Percentiles rank a stretch among this genome's conserved stretches.
phyloP scores from a whole-genome alignment of 148 eudicot genomes.

The Oxyria digyna region DNA sequence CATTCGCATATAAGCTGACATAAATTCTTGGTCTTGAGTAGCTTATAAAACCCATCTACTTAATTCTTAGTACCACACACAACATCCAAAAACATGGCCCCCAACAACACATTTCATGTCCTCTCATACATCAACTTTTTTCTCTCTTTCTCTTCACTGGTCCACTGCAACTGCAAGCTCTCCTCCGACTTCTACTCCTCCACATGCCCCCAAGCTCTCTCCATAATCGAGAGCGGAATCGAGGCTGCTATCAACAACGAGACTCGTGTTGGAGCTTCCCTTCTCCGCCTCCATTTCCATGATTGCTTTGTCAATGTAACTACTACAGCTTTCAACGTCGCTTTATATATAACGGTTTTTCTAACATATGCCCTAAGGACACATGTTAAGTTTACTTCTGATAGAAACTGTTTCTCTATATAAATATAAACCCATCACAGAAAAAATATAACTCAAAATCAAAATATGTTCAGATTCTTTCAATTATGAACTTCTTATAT shows the following conservation, averaged over 20 bases:
- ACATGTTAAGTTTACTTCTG: no score
- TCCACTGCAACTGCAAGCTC: background rate
- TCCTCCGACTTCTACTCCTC: constrained; percentile 7
- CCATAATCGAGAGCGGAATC: constrained; percentile 14
- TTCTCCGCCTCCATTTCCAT: constrained; percentile 51
- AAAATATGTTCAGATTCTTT: no score
- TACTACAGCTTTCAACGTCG: background rate
- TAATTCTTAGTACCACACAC: background rate
- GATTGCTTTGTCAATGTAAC: constrained; percentile 53
- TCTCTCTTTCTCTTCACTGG: background rate
- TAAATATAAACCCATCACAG: no score
- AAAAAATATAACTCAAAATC: no score
- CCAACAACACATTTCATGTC: background rate
- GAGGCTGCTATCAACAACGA: constrained; percentile 22
- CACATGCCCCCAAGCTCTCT: background rate
- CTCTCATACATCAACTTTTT: background rate
- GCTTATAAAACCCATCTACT: background rate
- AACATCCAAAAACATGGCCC: background rate
- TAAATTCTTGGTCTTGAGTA: no score
- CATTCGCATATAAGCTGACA: no score
- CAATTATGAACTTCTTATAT: no score
- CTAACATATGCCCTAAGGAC: no score
- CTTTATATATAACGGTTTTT: no score
- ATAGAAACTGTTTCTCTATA: no score
- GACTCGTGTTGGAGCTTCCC: constrained; percentile 44